phyloP scores from a whole-genome alignment of 805 yeast genomes.

The Pichia insulana region DNA sequence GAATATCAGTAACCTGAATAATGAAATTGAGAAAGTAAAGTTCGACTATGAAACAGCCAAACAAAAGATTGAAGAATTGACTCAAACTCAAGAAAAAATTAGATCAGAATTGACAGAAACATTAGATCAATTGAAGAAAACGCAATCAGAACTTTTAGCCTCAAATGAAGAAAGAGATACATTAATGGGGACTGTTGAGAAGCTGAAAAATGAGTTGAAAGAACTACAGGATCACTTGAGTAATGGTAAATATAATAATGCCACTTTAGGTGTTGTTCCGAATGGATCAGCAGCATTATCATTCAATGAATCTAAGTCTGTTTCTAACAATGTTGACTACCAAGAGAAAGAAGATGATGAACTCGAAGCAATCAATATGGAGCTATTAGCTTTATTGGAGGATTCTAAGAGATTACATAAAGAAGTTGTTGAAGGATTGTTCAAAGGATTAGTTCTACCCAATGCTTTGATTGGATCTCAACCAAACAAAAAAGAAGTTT shows the following conservation, averaged over 20 bases:
- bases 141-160: conserved; percentile 49
- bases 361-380: conserved; percentile 68
- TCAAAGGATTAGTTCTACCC: conserved; percentile 80
- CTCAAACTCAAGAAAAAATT: conserved; percentile 51
- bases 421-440: conserved; percentile 79
- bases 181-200: conserved; percentile 51
- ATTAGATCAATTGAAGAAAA: conserved; percentile 50
- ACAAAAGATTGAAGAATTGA: conserved; percentile 49
- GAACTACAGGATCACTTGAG: conserved; percentile 26
- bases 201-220: conserved; percentile 35
- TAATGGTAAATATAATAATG: conserved; percentile 13
- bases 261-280: conserved; percentile 9
- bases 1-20: conserved; percentile 42
- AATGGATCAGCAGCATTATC: conserved; percentile 11
- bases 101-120: conserved; percentile 55
- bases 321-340: not conserved
- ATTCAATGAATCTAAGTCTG: conserved; percentile 8
- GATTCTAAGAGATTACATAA: conserved; percentile 65
- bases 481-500: conserved; percentile 77
- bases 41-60: conserved; percentile 50
- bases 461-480: conserved; percentile 77
- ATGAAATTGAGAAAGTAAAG: conserved; percentile 47
- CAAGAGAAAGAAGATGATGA: conserved; percentile 32
- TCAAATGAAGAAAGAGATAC: conserved; percentile 60
- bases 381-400: conserved; percentile 59